phyloP scores from a whole-genome alignment of 129 eudicot genomes.

The Tanacetum coccineum region DNA sequence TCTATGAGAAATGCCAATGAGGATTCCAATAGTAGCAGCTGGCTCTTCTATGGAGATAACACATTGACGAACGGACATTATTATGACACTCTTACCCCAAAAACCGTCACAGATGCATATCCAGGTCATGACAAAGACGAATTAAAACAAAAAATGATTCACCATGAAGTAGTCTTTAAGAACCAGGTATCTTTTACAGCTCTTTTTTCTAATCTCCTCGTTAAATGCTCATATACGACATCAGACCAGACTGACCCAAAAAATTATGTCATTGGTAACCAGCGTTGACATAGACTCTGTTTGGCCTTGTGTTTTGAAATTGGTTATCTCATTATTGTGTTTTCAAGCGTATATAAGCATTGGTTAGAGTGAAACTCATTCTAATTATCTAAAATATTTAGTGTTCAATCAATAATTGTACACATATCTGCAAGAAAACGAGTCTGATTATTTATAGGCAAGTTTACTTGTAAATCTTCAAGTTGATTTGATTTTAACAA shows the following conservation, averaged over 20 bases:
- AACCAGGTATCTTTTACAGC: constrained; percentile 52
- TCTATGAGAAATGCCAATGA: constrained; percentile 70
- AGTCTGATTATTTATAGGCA: background rate
- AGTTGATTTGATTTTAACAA: background rate
- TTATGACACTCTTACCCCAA: constrained; percentile 42
- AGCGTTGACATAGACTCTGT: too few relatives aligned
- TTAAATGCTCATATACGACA: too few relatives aligned
- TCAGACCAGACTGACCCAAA: too few relatives aligned
- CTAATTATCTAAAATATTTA: too few relatives aligned
- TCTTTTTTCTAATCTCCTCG: too few relatives aligned
- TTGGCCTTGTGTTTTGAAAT: too few relatives aligned
- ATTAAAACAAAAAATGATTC: constrained; percentile 69
- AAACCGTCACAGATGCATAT: constrained; percentile 37
- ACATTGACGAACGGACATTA: constrained; percentile 57
- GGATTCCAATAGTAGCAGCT: constrained; percentile 60
- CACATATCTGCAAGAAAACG: too few relatives aligned
- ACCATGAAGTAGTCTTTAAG: constrained; percentile 73
- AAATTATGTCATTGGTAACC: too few relatives aligned
- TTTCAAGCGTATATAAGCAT: too few relatives aligned
- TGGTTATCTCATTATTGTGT: too few relatives aligned
- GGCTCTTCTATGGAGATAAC: constrained; percentile 40
- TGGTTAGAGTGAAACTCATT: too few relatives aligned
- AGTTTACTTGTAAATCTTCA: background rate
- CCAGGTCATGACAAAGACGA: constrained; percentile 56
- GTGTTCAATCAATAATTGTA: too few relatives aligned